phyloP scores from a whole-genome alignment of 2,329 filamentous ascomycete genomes.

The Stagonosporopsis rhizophila region DNA sequence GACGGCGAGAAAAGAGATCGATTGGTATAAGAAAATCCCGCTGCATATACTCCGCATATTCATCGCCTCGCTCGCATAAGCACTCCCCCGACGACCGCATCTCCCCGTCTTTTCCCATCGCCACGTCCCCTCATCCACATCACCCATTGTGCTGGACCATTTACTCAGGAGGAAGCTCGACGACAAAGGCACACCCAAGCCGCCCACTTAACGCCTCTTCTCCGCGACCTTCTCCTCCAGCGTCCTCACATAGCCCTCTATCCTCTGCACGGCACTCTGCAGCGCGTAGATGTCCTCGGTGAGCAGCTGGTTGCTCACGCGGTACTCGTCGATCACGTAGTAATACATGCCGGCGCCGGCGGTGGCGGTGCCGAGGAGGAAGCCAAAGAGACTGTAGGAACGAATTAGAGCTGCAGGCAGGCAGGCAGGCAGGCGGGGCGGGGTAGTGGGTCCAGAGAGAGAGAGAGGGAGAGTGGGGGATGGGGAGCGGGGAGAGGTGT shows the following conservation, averaged over 20 bases:
- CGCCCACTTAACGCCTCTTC: constrained; percentile 30
- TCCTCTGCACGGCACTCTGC: constrained; percentile 83
- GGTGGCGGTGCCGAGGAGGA: constrained; percentile 82
- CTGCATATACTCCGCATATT: neutral
- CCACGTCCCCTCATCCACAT: neutral
- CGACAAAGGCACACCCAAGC: no score
- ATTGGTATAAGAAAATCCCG: constrained; percentile 3
- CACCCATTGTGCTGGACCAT: neutral
- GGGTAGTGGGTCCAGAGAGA: neutral
- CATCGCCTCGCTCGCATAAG: neutral
- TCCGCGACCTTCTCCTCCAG: constrained; percentile 80
- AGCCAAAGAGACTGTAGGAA: constrained; percentile 77
- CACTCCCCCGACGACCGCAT: no score
- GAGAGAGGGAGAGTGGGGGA: neutral
- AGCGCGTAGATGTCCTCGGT: constrained; percentile 95
- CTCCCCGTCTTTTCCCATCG: neutral
- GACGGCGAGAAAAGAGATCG: neutral
- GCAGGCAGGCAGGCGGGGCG: neutral
- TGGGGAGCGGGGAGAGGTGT: neutral
- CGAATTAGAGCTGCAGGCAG: neutral
- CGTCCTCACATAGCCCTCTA: constrained; percentile 81
- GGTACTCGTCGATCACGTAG: constrained; percentile 93
- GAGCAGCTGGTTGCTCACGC: constrained; percentile 88
- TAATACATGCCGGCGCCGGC: constrained; percentile 86
- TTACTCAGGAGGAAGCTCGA: neutral